Conservation (phyloP, 805 yeast species). For the Barnettozyma wickerhamii region DNA sequence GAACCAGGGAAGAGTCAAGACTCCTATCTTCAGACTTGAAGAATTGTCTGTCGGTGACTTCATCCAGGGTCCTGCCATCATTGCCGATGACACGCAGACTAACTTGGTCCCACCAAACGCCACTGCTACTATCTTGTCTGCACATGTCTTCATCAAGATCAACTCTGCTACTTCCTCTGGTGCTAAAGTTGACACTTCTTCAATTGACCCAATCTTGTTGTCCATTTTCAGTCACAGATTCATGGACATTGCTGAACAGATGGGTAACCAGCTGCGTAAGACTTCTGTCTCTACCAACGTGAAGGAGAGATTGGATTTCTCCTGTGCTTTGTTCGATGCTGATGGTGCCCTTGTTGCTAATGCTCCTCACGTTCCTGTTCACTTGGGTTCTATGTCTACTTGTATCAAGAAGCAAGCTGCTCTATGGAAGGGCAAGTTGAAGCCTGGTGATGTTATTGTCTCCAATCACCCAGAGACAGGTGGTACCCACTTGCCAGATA, state of each 20-base stretch:
- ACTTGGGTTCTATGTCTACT: slow-evolving; percentile 81
- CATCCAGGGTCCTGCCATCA: slow-evolving; percentile 67
- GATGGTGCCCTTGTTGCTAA: slow-evolving; percentile 80
- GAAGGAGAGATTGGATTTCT: slow-evolving; percentile 77
- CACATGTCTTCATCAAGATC: slow-evolving; percentile 54
- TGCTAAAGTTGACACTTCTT: slow-evolving; percentile 27
- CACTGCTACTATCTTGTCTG: slow-evolving; percentile 48
- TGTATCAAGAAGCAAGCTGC: slow-evolving; percentile 65
- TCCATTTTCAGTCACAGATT: slow-evolving; percentile 81
- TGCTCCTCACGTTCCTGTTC: slow-evolving; percentile 88
- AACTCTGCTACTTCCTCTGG: slow-evolving; percentile 13
- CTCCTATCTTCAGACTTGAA: slow-evolving; percentile 55
- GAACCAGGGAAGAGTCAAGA: slow-evolving; percentile 36
- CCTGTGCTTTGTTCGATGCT: slow-evolving; percentile 78
- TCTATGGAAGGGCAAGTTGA: slow-evolving; percentile 58
- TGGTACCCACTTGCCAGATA: slow-evolving; percentile 88
- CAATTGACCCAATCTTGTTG: slow-evolving; percentile 63
- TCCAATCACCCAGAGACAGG: slow-evolving; percentile 81
- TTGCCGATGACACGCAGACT: slow-evolving; percentile 80
- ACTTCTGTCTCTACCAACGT: slow-evolving; percentile 81
- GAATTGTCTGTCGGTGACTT: slow-evolving; percentile 48
- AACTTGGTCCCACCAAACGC: slow-evolving; percentile 64
- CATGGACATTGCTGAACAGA: slow-evolving; percentile 89
- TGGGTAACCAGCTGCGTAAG: slow-evolving; percentile 77
- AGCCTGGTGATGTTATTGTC: slow-evolving; percentile 70